A percentile compares a stretch with the other conserved stretches of the same genome.
phyloP scores from a whole-genome alignment of 225 moss, liverwort and hornwort genomes.

The Physcomitrellopsis africana region DNA sequence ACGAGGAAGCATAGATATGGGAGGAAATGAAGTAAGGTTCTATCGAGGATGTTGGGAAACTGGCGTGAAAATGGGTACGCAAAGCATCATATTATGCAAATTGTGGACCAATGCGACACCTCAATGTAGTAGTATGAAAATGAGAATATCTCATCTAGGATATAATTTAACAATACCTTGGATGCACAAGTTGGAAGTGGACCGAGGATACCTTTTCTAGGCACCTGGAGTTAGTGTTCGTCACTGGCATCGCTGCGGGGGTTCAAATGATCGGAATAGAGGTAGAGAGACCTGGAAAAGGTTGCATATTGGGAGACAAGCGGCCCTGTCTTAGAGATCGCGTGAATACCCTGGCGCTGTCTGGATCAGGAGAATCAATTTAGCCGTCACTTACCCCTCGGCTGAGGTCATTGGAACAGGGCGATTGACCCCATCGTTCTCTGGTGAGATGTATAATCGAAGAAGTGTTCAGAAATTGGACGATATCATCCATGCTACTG shows the following conservation, averaged over 20 bases:
- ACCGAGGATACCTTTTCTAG: neutral
- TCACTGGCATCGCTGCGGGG: constrained; percentile 5
- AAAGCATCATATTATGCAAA: neutral
- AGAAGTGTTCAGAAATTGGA: constrained; percentile 15
- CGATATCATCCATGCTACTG: neutral
- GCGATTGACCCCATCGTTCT: neutral
- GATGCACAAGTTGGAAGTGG: neutral
- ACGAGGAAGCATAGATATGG: neutral
- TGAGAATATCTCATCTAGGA: neutral
- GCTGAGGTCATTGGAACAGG: neutral
- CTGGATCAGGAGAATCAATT: neutral
- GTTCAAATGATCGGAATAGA: neutral
- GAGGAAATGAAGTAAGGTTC: neutral
- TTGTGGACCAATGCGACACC: neutral
- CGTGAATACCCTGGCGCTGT: neutral
- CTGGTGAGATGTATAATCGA: constrained; percentile 13
- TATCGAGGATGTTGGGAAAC: neutral
- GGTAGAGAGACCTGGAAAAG: neutral
- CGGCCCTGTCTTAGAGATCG: neutral
- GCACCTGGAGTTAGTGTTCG: constrained; percentile 1
- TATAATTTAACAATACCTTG: neutral
- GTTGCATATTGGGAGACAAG: neutral
- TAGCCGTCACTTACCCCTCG: neutral
- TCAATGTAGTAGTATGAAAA: neutral
- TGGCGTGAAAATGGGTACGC: constrained; percentile 1